phyloP scores from a whole-genome alignment of 2,329 filamentous ascomycete genomes.

The Neofusicoccum ribis region DNA sequence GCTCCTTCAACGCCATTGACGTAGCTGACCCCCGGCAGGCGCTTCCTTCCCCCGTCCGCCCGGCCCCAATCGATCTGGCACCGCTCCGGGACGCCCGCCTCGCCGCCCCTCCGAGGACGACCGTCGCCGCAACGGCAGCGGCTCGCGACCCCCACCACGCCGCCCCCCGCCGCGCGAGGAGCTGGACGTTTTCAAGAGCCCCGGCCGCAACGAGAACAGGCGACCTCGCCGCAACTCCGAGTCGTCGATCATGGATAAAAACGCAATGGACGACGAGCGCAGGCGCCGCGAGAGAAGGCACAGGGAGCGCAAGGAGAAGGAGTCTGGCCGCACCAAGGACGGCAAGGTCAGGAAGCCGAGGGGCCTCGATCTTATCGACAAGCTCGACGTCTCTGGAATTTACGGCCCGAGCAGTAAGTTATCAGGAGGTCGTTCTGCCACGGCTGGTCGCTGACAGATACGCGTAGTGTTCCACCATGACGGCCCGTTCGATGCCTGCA shows the following conservation, averaged over 20 bases:
- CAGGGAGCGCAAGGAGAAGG: conserved; percentile 55
- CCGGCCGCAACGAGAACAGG: conserved; percentile 39
- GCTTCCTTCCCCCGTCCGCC: conserved; percentile 28
- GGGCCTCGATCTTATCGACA: conserved; percentile 86
- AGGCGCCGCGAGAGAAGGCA: conserved; percentile 45
- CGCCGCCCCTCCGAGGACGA: conserved; percentile 34
- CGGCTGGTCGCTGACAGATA: conserved; percentile 20
- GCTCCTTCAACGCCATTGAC: not conserved
- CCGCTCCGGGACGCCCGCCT: conserved; percentile 39
- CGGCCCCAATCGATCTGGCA: conserved; percentile 48
- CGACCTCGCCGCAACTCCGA: conserved; percentile 76
- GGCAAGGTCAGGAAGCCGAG: conserved; percentile 44
- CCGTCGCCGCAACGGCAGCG: conserved; percentile 25
- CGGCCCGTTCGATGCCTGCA: conserved; percentile 94
- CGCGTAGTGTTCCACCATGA: conserved; percentile 89
- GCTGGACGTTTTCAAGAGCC: conserved; percentile 45
- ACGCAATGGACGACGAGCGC: conserved; percentile 59
- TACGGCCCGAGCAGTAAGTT: conserved; percentile 85
- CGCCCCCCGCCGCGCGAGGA: conserved; percentile 26
- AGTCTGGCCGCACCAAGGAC: conserved; percentile 51
- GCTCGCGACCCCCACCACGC: conserved; percentile 4
- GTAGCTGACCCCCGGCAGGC: conserved; percentile 25
- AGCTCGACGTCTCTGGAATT: conserved; percentile 93
- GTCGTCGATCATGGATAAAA: conserved; percentile 68
- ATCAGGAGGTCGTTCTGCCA: not conserved